Percentiles rank a stretch among this genome's conserved stretches.
Conservation (phyloP, 768 basidiomycete genomes). For the Tephrocybe rancida region DNA sequence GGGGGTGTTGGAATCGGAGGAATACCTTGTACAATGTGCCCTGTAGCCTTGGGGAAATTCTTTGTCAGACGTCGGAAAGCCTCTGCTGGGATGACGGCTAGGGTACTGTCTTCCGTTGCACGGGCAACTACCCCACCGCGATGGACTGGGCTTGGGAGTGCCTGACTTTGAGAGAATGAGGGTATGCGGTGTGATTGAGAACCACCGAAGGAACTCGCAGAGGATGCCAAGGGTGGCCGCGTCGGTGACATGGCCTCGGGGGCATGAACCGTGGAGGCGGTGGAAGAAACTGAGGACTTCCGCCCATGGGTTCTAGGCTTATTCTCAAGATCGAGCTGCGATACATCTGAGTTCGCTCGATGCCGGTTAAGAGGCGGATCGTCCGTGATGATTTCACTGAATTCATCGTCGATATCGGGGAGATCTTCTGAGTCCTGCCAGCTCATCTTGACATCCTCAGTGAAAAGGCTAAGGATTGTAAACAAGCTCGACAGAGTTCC, state of each 20-base stretch:
- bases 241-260: constrained; percentile 30
- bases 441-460: constrained; percentile 88
- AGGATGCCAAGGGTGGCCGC: constrained; percentile 23
- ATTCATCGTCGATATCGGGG: constrained; percentile 30
- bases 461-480: constrained; percentile 95
- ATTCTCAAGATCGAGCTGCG: constrained; percentile 52
- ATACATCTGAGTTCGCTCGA: constrained; percentile 66
- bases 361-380: constrained; percentile 27
- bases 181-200: constrained; percentile 23
- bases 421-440: constrained; percentile 73
- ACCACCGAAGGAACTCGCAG: constrained; percentile 24
- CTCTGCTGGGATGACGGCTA: constrained; percentile 99
- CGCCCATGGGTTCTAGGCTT: constrained; percentile 36
- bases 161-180: constrained; percentile 18
- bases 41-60: constrained; percentile 96
- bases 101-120: constrained; percentile 90
- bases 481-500: constrained; percentile 96
- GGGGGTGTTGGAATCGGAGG: not conserved
- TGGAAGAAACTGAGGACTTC: constrained; percentile 66
- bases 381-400: constrained; percentile 21
- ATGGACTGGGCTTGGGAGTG: constrained; percentile 35
- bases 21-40: constrained; percentile 91
- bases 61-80: constrained; percentile 93
- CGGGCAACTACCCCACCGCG: constrained; percentile 88
- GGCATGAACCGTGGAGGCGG: constrained; percentile 69